These are phyloP conservation scores for Teunomyces tritomae DNA, from an alignment of 805 yeast species.

Conservation along the genomic window DNA sequence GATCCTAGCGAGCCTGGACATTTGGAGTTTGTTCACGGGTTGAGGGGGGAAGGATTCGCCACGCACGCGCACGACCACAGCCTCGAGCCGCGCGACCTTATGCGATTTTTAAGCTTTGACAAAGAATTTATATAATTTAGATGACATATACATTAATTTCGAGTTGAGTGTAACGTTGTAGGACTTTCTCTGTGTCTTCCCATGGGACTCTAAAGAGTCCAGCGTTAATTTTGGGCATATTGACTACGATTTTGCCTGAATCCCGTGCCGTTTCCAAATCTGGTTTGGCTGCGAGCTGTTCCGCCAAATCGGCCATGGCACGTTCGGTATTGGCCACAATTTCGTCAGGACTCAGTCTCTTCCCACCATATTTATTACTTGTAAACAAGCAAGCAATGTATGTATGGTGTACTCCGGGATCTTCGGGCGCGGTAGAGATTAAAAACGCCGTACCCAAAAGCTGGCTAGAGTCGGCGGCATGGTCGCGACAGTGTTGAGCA, in stretches of 20 bases:
- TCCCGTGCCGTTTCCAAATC: conserved; percentile 7
- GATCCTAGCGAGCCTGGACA: background rate
- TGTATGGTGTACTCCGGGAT: conserved; percentile 28
- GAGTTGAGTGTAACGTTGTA: conserved; percentile 31
- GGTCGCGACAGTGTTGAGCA: conserved; percentile 36
- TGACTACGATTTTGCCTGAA: conserved; percentile 26
- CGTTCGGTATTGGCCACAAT: conserved; percentile 51
- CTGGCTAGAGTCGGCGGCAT: conserved; percentile 14
- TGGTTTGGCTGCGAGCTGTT: conserved; percentile 26
- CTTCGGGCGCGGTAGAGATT: conserved; percentile 31
- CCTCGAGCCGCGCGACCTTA: background rate
- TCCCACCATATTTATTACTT: conserved; percentile 48
- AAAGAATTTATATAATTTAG: conserved; percentile 13
- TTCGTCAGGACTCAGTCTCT: conserved; percentile 37
- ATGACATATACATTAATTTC: conserved; percentile 49
- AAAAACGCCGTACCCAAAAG: conserved; percentile 58
- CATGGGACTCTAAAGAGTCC: conserved; percentile 83
- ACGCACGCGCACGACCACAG: background rate
- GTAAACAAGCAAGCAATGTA: conserved; percentile 72
- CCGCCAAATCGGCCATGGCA: conserved; percentile 48
- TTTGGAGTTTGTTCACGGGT: background rate
- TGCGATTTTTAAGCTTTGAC: background rate
- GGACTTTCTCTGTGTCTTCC: conserved; percentile 58
- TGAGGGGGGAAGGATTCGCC: background rate
- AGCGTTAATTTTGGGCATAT: conserved; percentile 77